phyloP scores from a whole-genome alignment of 257 asterid species.

The Striga asiatica region DNA sequence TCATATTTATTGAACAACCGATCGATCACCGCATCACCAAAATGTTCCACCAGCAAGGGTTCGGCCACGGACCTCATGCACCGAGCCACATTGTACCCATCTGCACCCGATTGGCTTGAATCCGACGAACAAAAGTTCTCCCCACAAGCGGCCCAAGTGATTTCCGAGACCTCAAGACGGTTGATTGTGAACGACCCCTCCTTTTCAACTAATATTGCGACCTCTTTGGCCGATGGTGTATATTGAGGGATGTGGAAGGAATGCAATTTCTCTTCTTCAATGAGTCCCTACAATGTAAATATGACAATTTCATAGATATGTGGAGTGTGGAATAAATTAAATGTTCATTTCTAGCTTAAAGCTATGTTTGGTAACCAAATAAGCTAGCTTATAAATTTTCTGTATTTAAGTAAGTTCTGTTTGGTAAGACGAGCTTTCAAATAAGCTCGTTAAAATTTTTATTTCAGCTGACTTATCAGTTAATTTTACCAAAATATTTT shows the following conservation, averaged over 20 bases:
- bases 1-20: conserved; percentile 25
- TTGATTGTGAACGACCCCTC: conserved; percentile 42
- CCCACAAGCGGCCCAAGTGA: conserved; percentile 39
- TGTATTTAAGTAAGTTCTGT: too few relatives aligned
- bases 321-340: too few relatives aligned
- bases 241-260: conserved; percentile 55
- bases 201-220: conserved; percentile 26
- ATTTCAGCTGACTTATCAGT: too few relatives aligned
- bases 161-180: conserved; percentile 28
- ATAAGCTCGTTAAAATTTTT: too few relatives aligned
- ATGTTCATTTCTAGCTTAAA: too few relatives aligned
- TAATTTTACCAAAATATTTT: too few relatives aligned
- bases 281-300: conserved; percentile 38
- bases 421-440: too few relatives aligned
- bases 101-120: neutral
- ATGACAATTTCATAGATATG: too few relatives aligned
- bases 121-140: neutral
- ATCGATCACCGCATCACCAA: conserved; percentile 35
- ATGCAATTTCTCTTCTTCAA: conserved; percentile 35
- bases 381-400: too few relatives aligned
- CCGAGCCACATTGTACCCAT: conserved; percentile 32
- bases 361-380: neutral
- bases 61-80: conserved; percentile 68
- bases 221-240: conserved; percentile 45
- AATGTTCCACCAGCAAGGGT: conserved; percentile 46